A percentile compares a stretch with the other conserved stretches of the same genome.
Evolutionary conservation across 2,329 filamentous ascomycete species (phyloP).

Genomic region (Fusarium napiforme): DNA sequence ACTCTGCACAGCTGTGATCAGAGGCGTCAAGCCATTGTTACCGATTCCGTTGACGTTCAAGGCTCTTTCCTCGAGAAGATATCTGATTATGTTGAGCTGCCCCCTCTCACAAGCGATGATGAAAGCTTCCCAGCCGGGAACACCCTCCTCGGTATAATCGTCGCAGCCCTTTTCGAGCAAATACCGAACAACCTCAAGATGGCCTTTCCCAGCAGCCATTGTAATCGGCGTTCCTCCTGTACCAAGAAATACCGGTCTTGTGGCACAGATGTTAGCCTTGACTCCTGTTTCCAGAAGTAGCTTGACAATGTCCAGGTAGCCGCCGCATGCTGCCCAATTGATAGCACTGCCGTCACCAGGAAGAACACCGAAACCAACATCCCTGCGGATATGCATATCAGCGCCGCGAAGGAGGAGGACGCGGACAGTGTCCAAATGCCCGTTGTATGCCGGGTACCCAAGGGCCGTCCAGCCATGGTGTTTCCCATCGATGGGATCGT

Average conservation of each 20-base stretch:
- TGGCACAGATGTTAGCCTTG: background rate
- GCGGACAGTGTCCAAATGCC: background rate
- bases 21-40: background rate
- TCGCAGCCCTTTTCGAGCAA: background rate
- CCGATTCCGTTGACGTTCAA: accelerated
- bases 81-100: accelerated
- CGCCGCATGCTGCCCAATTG: background rate
- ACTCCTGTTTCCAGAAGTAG: background rate
- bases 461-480: background rate
- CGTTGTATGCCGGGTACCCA: accelerated
- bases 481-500: accelerated
- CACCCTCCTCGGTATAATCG: accelerated
- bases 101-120: background rate
- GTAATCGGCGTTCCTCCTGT: background rate
- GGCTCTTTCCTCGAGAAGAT: background rate
- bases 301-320: background rate
- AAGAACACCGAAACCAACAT: background rate
- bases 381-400: too few species aligned
- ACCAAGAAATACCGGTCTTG: background rate
- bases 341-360: background rate
- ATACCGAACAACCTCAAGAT: background rate
- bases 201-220: background rate
- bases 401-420: too few species aligned
- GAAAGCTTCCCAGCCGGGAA: background rate
- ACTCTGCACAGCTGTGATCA: background rate